Evolutionary conservation across 2,329 filamentous ascomycete species (phyloP).

Genomic region (Apiospora marii): DNA sequence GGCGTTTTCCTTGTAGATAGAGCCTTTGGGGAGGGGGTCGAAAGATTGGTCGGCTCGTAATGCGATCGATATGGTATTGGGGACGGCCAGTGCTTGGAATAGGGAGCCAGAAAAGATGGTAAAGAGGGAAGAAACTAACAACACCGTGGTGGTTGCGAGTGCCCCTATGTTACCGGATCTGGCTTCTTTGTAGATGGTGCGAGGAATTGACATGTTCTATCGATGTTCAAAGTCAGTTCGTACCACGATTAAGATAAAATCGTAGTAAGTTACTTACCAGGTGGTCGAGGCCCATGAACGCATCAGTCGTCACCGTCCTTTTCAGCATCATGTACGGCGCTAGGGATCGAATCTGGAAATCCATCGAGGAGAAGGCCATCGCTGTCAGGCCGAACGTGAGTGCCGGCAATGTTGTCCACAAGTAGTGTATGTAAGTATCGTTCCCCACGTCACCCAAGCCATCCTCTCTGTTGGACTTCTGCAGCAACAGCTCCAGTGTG

Average conservation of each 20-base stretch:
- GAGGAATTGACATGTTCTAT: conserved; percentile 15
- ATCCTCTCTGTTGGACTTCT: conserved; percentile 39
- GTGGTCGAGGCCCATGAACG: conserved; percentile 23
- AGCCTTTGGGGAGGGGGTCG: conserved; percentile 38
- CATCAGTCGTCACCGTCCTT: not conserved
- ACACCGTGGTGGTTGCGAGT: conserved; percentile 16
- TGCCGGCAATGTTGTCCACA: conserved; percentile 27
- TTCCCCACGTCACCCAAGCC: conserved; percentile 42
- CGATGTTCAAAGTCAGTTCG: not conserved
- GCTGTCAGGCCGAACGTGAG: not conserved
- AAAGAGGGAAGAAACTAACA: conserved; percentile 24
- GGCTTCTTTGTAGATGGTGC: conserved; percentile 23
- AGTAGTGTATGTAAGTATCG: conserved; percentile 38
- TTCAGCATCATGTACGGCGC: conserved; percentile 23
- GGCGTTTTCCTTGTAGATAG: too few relatives aligned
- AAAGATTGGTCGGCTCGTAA: not conserved
- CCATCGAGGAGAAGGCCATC: conserved; percentile 21
- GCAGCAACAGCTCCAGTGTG: conserved; percentile 45
- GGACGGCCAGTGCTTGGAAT: conserved; percentile 20
- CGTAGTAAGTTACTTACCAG: not conserved
- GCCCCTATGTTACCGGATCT: conserved; percentile 19
- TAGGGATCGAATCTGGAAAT: conserved; percentile 19
- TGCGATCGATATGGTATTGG: not conserved
- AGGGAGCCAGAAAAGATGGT: conserved; percentile 27
- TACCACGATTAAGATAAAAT: too few relatives aligned